A percentile compares a stretch with the other conserved stretches of the same genome.
These are phyloP conservation scores for Hyphopichia fennica DNA, from an alignment of 1,139 yeast species.

Conservation along the genomic window DNA sequence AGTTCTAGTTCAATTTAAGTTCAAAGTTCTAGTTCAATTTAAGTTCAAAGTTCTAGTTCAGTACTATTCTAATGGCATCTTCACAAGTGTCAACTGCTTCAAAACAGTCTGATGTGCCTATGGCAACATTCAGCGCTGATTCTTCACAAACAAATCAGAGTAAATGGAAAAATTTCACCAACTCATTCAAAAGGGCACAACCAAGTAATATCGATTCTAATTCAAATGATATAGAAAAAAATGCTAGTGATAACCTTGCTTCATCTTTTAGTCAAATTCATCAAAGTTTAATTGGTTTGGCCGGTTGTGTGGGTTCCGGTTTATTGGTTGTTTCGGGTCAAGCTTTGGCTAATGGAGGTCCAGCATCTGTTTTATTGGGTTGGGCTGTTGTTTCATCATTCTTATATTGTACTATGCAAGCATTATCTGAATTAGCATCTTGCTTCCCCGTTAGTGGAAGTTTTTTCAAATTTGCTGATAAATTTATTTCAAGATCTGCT, in stretches of 20 bases:
- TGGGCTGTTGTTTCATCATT: constrained; percentile 45
- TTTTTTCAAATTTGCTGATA: constrained; percentile 64
- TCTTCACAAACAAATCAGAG: background rate
- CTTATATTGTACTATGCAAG: constrained; percentile 66
- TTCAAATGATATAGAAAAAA: constrained; percentile 8
- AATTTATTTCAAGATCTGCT: constrained; percentile 69
- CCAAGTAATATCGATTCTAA: constrained; percentile 1
- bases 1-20: too few relatives aligned
- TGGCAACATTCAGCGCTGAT: background rate
- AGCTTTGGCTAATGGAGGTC: constrained; percentile 37
- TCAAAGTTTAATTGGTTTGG: constrained; percentile 27
- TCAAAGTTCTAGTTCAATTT: too few relatives aligned
- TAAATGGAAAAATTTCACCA: constrained; percentile 27
- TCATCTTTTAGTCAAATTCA: constrained; percentile 9
- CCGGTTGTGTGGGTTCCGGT: constrained; percentile 43
- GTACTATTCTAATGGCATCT: background rate
- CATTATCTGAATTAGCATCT: constrained; percentile 68
- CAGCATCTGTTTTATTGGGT: constrained; percentile 39
- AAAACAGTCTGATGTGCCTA: background rate
- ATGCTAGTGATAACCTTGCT: constrained; percentile 27
- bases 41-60: too few relatives aligned
- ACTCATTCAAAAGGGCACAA: constrained; percentile 35
- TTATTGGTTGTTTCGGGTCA: constrained; percentile 37
- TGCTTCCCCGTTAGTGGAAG: constrained; percentile 71
- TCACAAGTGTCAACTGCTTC: background rate